Conservation (phyloP, 192 early-diverging fungal species). For the Umbelopsis sp. region DNA sequence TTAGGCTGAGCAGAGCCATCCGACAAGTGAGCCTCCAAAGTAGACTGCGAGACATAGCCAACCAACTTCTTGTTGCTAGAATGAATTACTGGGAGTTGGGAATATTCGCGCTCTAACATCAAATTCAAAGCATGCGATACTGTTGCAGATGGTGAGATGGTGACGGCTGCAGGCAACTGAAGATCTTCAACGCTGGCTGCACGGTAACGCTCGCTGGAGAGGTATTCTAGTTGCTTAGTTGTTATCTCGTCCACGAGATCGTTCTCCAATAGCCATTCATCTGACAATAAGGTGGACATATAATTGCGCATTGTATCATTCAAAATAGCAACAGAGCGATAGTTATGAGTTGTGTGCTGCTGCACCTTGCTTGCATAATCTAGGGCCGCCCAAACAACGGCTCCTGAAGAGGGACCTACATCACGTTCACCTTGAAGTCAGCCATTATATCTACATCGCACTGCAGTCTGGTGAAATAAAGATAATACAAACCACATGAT, state of each 20-base stretch:
- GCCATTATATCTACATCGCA: too few relatives aligned
- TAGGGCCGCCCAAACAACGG: slow-evolving; percentile 63
- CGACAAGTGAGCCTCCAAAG: slow-evolving; percentile 59
- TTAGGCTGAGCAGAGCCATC: slow-evolving; percentile 46
- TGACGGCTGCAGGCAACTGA: slow-evolving; percentile 78
- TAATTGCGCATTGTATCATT: slow-evolving; percentile 76
- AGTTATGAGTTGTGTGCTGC: slow-evolving; percentile 34
- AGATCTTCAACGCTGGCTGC: slow-evolving; percentile 84
- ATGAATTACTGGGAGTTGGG: slow-evolving; percentile 82
- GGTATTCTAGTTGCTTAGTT: slow-evolving; percentile 56
- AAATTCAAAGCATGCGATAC: slow-evolving; percentile 67
- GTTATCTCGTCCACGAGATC: slow-evolving; percentile 68
- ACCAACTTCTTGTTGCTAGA: slow-evolving; percentile 62
- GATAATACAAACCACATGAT: slow-evolving; percentile 43
- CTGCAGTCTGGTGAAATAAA: too few relatives aligned
- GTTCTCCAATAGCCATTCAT: slow-evolving; percentile 81
- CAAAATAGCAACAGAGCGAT: slow-evolving; percentile 56
- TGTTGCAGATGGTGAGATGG: slow-evolving; percentile 58
- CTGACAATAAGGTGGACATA: slow-evolving; percentile 65
- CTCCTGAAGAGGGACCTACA: slow-evolving; percentile 64
- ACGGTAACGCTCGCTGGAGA: slow-evolving; percentile 67
- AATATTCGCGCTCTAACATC: slow-evolving; percentile 84
- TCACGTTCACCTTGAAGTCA: too few relatives aligned
- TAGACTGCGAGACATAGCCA: slow-evolving; percentile 74
- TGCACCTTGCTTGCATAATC: slow-evolving; percentile 42